These are phyloP conservation scores for Penicillium atrosanguineum DNA, from an alignment of 495 filamentous ascomycete species.

Conservation along the genomic window DNA sequence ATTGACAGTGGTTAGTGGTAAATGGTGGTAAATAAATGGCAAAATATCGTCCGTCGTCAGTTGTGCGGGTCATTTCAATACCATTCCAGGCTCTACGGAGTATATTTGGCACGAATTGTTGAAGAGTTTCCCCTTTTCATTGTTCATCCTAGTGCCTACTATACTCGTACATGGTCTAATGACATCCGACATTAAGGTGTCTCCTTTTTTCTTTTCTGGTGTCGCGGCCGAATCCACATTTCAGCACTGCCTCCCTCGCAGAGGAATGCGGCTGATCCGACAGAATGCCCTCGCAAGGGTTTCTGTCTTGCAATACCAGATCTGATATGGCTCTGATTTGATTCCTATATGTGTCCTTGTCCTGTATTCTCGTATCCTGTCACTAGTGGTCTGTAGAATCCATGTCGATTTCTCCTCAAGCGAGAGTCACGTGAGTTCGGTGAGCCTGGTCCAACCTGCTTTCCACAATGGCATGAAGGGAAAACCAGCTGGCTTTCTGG, in stretches of 20 bases:
- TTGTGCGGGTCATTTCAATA: constrained; percentile 11
- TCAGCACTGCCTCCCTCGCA: constrained; percentile 19
- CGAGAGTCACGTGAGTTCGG: neutral
- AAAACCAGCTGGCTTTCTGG: neutral
- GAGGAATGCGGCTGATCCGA: constrained; percentile 17
- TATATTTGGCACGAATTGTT: neutral
- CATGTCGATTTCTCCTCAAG: neutral
- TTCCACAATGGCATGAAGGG: too few species aligned
- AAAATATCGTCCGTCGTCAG: neutral
- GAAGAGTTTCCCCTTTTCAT: neutral
- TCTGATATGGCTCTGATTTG: neutral
- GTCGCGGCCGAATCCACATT: constrained; percentile 11
- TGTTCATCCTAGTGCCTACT: neutral
- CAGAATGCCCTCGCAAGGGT: constrained; percentile 14
- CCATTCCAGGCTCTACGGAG: neutral
- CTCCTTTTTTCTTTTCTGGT: neutral
- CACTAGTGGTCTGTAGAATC: neutral
- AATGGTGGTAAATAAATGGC: constrained; percentile 15
- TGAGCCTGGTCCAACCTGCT: neutral
- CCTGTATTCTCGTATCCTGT: neutral
- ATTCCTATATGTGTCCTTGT: neutral
- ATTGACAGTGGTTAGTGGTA: constrained; percentile 6
- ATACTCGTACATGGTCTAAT: neutral
- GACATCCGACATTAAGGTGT: neutral
- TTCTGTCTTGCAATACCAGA: neutral